Percentiles rank a stretch among this genome's conserved stretches.
These are phyloP conservation scores for Cajanus cajan DNA, from an alignment of 306 rosid genomes.

Conservation along the genomic window DNA sequence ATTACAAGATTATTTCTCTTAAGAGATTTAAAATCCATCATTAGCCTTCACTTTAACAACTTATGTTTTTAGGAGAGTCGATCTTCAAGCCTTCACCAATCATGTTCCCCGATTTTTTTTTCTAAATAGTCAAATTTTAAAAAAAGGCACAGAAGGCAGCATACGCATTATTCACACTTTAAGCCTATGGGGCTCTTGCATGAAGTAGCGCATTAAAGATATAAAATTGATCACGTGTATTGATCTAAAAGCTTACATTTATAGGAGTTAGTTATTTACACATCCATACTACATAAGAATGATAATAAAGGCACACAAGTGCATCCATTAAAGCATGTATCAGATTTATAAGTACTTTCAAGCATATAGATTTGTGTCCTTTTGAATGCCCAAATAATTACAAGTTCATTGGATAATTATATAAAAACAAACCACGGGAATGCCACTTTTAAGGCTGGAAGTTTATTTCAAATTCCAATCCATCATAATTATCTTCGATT, in stretches of 20 bases:
- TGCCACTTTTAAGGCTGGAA: neutral
- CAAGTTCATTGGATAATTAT: slow-evolving; percentile 1
- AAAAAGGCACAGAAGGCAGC: neutral
- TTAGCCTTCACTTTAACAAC: neutral
- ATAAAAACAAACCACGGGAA: neutral
- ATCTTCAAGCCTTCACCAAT: neutral
- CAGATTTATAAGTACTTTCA: neutral
- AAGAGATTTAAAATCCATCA: neutral
- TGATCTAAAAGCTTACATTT: neutral
- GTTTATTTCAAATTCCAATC: neutral
- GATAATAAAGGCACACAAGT: neutral
- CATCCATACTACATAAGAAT: neutral
- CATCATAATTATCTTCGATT: slow-evolving; percentile 17
- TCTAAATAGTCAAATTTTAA: neutral
- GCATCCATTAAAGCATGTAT: neutral
- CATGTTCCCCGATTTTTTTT: neutral
- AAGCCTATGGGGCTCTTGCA: neutral
- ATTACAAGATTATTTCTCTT: neutral
- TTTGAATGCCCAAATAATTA: neutral
- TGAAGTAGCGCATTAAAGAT: neutral
- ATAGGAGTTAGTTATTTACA: neutral
- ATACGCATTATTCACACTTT: neutral
- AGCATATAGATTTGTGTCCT: neutral
- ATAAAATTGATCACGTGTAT: neutral
- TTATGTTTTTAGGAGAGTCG: neutral